Base-by-base conservation (phyloP, 257 asterid genomes). In the Solanum appendiculatum region DNA sequence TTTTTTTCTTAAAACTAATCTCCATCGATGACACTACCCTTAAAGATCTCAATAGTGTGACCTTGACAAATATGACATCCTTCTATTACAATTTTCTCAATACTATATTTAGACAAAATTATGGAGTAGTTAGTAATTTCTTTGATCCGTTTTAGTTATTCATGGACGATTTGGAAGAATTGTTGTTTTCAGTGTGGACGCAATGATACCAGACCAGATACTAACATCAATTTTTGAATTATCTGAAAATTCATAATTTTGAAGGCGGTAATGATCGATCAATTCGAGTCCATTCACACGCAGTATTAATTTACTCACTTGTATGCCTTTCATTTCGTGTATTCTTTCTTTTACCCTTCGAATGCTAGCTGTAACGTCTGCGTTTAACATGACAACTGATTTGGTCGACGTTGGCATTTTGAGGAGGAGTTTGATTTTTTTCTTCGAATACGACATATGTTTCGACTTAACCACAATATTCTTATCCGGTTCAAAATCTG, bases 11-110 rank as follows among this genome's bases (percentile, higher is more conserved):
- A 27, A 48, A 5, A 42, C 89, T 86, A 94, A 3, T 87, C 85
- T 66, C 96, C 95, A 86, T 92, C 92, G 1, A 95, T 88, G 86
- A 94, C 89, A 78, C 90, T 91, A 27, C n/a, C 96, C 70, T 89
- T 48, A 54, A 54, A 20, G 11, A 54, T 54, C 21, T 48, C 56
- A 5, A 15, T 48, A 14, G 56, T 48, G 56, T 48, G 20, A 48
- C 56, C 56, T 48, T 48, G 56, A 48, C 56, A 48, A 48, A 48
- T 48, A 48, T 48, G 7, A 7, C 56, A 48, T 48, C 21, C 93
- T 51, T 93, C 95, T 56, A 91, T 72, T 15, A 93, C 85, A 36
- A 92, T 77, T 87, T 86, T 92, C 73, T 88, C 92, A 0, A 88
- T 81, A 9, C 92, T 93, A 51, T n/a, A 84, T 23, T 75, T 91